A percentile compares a stretch with the other conserved stretches of the same genome.
These are phyloP conservation scores for Blastocystis sp. DNA, from an alignment of 352 stramenopile genomes.

Conservation along the genomic window DNA sequence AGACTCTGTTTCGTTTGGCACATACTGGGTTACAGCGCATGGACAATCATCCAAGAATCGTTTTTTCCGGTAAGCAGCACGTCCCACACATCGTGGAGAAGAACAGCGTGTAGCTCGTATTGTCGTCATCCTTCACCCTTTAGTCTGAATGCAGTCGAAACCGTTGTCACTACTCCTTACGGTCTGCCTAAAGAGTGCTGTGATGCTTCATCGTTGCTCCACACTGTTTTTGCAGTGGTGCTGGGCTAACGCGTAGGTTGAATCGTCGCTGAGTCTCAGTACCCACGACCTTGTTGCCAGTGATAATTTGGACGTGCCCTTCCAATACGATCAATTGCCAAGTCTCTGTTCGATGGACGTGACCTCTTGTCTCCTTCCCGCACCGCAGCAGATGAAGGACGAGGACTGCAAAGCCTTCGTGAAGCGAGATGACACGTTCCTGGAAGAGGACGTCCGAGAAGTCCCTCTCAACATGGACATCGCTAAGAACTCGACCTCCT, in stretches of 20 bases:
- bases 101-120: not conserved
- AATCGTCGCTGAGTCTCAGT: not conserved
- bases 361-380: slow-evolving; percentile 8
- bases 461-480: not conserved
- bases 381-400: not conserved
- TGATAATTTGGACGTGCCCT: not conserved
- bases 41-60: not conserved
- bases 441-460: not conserved
- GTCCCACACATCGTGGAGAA: not conserved
- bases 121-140: not conserved
- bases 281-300: not conserved
- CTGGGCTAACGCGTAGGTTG: not conserved
- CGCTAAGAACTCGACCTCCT: slow-evolving; percentile 52
- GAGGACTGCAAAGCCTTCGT: not conserved
- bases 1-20: not conserved
- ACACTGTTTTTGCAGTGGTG: not conserved
- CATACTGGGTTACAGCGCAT: not conserved
- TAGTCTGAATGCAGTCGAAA: not conserved
- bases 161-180: not conserved
- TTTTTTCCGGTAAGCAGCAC: not conserved
- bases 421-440: not conserved
- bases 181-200: not conserved
- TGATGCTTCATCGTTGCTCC: not conserved
- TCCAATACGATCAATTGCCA: slow-evolving; percentile 33
- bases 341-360: slow-evolving; percentile 7